phyloP scores from a whole-genome alignment of 805 yeast species.

The Ogataea trehalophila region DNA sequence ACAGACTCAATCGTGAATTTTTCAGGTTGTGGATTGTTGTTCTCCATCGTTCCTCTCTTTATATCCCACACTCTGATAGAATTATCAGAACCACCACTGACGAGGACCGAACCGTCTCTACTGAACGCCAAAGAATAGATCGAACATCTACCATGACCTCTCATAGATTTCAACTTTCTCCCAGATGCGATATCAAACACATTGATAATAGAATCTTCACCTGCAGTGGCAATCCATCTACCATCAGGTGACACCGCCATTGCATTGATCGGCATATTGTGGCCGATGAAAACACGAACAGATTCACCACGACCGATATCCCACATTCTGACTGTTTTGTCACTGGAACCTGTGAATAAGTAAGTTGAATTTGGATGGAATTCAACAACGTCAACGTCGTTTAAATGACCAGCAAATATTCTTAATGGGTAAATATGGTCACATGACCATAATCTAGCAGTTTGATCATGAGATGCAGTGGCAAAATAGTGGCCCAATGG shows the following conservation, averaged over 20 bases:
- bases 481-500: slow-evolving; percentile 97
- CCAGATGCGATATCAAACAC: slow-evolving; percentile 96
- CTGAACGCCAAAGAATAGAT: slow-evolving; percentile 82
- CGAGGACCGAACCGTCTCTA: slow-evolving; percentile 81
- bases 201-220: slow-evolving; percentile 84
- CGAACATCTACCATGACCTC: slow-evolving; percentile 88
- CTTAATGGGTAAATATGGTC: slow-evolving; percentile 96
- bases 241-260: slow-evolving; percentile 95
- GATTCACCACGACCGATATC: slow-evolving; percentile 85
- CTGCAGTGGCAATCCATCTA: slow-evolving; percentile 91
- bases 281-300: slow-evolving; percentile 90
- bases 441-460: slow-evolving; percentile 96
- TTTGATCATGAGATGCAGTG: slow-evolving; percentile 97
- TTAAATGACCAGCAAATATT: slow-evolving; percentile 94
- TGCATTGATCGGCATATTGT: slow-evolving; percentile 80
- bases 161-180: slow-evolving; percentile 80
- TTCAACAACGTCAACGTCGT: slow-evolving; percentile 91
- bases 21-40: slow-evolving; percentile 65
- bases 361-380: slow-evolving; percentile 97
- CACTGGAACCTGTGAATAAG: slow-evolving; percentile 91
- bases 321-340: slow-evolving; percentile 98
- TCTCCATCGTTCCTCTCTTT: slow-evolving; percentile 76
- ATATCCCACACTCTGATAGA: slow-evolving; percentile 96
- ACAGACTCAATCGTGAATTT: slow-evolving; percentile 37
- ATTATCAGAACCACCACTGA: slow-evolving; percentile 89